These are phyloP conservation scores for Orbilia blumenaviensis DNA, from an alignment of 2,329 filamentous ascomycete species.

Conservation along the genomic window DNA sequence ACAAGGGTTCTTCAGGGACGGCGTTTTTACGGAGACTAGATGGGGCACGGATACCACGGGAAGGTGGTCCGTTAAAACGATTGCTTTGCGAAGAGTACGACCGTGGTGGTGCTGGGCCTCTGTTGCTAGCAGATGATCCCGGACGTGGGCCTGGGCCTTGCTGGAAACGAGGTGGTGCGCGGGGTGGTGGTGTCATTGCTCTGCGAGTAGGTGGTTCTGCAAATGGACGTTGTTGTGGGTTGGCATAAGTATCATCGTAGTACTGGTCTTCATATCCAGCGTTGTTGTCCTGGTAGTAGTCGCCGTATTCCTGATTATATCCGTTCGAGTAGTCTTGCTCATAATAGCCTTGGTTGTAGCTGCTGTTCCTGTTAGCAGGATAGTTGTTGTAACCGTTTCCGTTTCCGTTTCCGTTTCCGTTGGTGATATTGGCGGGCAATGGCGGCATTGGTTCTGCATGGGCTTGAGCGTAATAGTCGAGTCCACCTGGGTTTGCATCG, in stretches of 20 bases:
- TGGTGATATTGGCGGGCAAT: neutral
- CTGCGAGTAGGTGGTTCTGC: slow-evolving; percentile 85
- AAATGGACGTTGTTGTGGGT: slow-evolving; percentile 70
- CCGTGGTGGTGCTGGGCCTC: slow-evolving; percentile 53
- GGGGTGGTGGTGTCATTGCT: slow-evolving; percentile 93
- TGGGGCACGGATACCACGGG: slow-evolving; percentile 60
- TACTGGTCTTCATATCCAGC: slow-evolving; percentile 61
- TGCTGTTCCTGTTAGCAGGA: slow-evolving; percentile 60
- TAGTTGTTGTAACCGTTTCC: slow-evolving; percentile 53
- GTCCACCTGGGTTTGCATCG: slow-evolving; percentile 64
- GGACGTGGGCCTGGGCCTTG: slow-evolving; percentile 60
- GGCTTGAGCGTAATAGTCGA: slow-evolving; percentile 44
- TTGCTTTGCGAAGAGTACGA: slow-evolving; percentile 64
- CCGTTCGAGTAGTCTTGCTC: slow-evolving; percentile 44
- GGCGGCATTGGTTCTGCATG: slow-evolving; percentile 21
- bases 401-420: neutral
- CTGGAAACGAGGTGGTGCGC: slow-evolving; percentile 63
- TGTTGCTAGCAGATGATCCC: slow-evolving; percentile 56
- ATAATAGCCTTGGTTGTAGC: slow-evolving; percentile 60
- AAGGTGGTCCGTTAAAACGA: slow-evolving; percentile 59
- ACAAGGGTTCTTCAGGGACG: slow-evolving; percentile 78
- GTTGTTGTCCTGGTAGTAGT: slow-evolving; percentile 74
- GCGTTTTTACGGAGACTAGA: slow-evolving; percentile 64
- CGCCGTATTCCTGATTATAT: slow-evolving; percentile 56
- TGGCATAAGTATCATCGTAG: slow-evolving; percentile 73